Conservation (phyloP, 1,284 basidiomycete species). For the Sanghuangporus weigelae region DNA sequence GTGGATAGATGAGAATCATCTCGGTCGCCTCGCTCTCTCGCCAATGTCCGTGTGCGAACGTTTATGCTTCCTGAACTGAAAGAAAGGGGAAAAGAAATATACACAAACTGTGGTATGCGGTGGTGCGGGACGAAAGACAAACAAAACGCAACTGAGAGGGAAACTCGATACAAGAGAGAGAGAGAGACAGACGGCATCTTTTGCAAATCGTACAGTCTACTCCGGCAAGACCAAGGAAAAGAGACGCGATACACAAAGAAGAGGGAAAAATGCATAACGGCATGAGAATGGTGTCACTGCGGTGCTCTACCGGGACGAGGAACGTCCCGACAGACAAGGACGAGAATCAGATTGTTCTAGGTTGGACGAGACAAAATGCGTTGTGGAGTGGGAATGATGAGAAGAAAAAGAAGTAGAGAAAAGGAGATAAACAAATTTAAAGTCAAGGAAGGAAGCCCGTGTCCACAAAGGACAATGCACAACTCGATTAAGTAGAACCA, state of each 20-base stretch:
- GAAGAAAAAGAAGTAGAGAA: background rate
- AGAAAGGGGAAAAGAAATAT: background rate
- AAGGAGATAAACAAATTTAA: background rate
- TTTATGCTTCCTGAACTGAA: background rate
- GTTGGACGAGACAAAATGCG: background rate
- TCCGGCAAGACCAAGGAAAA: background rate
- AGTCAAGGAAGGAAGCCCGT: background rate
- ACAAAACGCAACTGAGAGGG: background rate
- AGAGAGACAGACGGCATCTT: background rate
- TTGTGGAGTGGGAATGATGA: background rate
- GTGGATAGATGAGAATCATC: background rate
- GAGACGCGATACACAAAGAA: background rate
- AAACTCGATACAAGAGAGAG: background rate
- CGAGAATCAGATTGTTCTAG: background rate
- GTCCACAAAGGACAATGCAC: background rate
- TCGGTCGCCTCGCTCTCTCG: background rate
- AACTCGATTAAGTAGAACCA: background rate
- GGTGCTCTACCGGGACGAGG: background rate
- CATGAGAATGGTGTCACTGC: background rate
- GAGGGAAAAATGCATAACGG: background rate
- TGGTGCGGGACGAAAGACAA: background rate
- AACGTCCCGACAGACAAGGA: background rate
- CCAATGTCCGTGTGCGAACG: background rate
- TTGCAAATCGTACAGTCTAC: slow-evolving; percentile 9
- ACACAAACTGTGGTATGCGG: background rate